Evolutionary conservation across 2,329 filamentous ascomycete genomes (phyloP).

Genomic region (Endoconidiophora polonica): DNA sequence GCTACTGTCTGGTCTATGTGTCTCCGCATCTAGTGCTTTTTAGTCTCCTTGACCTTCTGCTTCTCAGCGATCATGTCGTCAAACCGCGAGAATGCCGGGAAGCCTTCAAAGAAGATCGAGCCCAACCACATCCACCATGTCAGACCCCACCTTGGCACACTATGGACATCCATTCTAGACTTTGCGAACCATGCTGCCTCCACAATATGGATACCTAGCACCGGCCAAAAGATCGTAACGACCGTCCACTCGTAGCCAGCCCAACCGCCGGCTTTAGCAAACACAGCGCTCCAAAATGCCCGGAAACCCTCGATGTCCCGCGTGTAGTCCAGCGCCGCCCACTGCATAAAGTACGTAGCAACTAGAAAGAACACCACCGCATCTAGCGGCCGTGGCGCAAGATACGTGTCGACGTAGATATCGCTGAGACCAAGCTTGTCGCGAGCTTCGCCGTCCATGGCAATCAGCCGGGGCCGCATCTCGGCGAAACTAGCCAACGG

Average conservation of each 20-base stretch:
- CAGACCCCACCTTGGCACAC: conserved; percentile 27
- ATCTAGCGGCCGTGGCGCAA: conserved; percentile 21
- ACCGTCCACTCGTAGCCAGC: conserved; percentile 41
- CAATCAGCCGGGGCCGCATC: conserved; percentile 51
- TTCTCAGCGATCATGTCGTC: conserved; percentile 29
- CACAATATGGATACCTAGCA: conserved; percentile 45
- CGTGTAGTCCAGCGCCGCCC: conserved; percentile 14
- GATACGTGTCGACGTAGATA: conserved; percentile 26
- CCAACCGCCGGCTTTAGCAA: conserved; percentile 36
- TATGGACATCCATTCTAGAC: conserved; percentile 29
- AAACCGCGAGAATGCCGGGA: conserved; percentile 27
- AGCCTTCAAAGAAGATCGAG: conserved; percentile 38
- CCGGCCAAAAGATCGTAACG: conserved; percentile 37
- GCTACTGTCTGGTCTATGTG: not conserved
- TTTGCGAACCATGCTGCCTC: conserved; percentile 43
- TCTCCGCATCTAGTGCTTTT: conserved; percentile 22
- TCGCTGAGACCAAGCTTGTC: conserved; percentile 41
- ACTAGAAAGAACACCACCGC: conserved; percentile 30
- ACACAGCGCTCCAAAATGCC: conserved; percentile 30
- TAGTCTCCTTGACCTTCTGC: conserved; percentile 24
- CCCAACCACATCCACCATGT: conserved; percentile 40
- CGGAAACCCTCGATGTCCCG: conserved; percentile 25
- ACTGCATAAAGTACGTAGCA: conserved; percentile 29
- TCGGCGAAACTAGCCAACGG: conserved; percentile 53
- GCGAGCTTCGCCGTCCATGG: conserved; percentile 46